A percentile compares a stretch with the other conserved stretches of the same genome.
phyloP scores from a whole-genome alignment of 345 rosid genomes.

The Eucalyptus microcorys region DNA sequence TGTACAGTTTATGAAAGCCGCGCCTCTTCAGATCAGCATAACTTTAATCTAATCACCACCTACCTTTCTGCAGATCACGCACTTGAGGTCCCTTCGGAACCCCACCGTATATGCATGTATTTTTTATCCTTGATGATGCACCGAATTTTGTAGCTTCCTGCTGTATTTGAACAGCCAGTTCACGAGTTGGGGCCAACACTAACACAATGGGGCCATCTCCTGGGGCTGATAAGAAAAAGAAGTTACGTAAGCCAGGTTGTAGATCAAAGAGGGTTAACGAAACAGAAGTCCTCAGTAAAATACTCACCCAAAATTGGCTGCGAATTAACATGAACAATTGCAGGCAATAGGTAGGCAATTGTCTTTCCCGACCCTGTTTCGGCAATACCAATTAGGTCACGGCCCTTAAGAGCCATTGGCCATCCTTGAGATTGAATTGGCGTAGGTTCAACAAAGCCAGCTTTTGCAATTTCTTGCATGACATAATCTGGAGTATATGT shows the following conservation, averaged over 20 bases:
- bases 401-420: constrained; percentile 99
- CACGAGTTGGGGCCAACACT: constrained; percentile 98
- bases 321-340: constrained; percentile 96
- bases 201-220: constrained; percentile 98
- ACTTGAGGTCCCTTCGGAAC: constrained; percentile 99
- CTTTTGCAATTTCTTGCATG: constrained; percentile 81
- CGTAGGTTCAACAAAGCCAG: constrained; percentile 94
- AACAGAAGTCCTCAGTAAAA: neutral
- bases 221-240: constrained; percentile 41
- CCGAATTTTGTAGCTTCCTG: constrained; percentile 97
- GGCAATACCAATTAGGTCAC: constrained; percentile 96
- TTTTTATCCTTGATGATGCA: constrained; percentile 87
- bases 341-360: constrained; percentile 83
- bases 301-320: constrained; percentile 81
- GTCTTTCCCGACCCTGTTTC: constrained; percentile 99
- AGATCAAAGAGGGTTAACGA: neutral
- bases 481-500: constrained; percentile 59
- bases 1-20: constrained; percentile 18
- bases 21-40: constrained; percentile 15
- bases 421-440: constrained; percentile 99
- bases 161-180: constrained; percentile 99
- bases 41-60: constrained; percentile 20
- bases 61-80: constrained; percentile 99
- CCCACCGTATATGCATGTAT: constrained; percentile 94
- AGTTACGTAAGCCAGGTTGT: neutral